Base-by-base conservation (phyloP, 31 red algal species). In the Endocladia muricata region DNA sequence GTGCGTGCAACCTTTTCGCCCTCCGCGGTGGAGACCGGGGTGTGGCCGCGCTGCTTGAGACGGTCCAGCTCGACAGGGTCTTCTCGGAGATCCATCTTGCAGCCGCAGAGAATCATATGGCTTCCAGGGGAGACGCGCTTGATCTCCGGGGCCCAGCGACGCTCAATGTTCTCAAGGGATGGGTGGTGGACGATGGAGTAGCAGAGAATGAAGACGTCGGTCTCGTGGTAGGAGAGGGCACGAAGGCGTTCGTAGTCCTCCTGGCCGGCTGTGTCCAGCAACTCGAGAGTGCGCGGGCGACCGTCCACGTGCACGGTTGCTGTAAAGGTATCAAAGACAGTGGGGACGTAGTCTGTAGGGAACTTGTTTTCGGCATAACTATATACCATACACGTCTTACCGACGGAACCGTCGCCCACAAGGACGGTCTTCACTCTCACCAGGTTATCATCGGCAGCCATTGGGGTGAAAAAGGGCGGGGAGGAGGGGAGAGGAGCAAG, bases 341-440 rank as follows among this genome's bases (percentile, higher is more conserved):
- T 98, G 11, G 96, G 96, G 37, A 94, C 86, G 68, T 98, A 98
- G 55, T 94, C 91, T 2, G 88, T 91, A 39, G 96, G 96, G 68
- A 98, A 98, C 38, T 93, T 79, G 48, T 98, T 94, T 43, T 86
- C 89, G 25, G 96, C 84, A 42, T 98, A 98, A 11, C 72, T 83
- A 55, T 91, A 90, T 49, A 98, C 80, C 95, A 98, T 93, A 41
- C 95, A 98, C 41, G 95, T 98, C 52, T 98, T 98, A 49, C 95
- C 95, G 47, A 98, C 95, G 42, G 83, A 85, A 30, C 95, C 95
- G 47, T 98, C 95, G 29, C 95, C 95, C 51, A 98, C 91, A 30
- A 94, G 82, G 29, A 98, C 95, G 40, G 89, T 93, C 56, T 98
- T 98, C 43, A 98, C 87, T 40, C 87, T 77, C 21, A 82, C 70